Base-by-base conservation (phyloP, 257 asterid species). In the Paulownia fortunei region DNA sequence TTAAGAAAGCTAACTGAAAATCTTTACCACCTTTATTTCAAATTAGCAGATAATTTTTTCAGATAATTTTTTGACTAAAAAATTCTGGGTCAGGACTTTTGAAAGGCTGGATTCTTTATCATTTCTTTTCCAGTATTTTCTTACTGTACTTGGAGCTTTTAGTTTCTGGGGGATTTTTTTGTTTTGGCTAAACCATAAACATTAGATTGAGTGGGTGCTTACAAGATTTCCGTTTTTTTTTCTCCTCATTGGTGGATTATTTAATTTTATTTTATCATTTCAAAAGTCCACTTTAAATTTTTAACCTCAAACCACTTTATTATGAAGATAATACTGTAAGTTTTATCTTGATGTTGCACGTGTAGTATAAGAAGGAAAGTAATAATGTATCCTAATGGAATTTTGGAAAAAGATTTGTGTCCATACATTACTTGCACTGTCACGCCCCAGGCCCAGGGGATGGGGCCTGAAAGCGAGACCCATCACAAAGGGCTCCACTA, bases 101-200 rank as follows among this genome's bases (percentile, higher is more conserved):
- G 66, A 56, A n/a, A n/a, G 23, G 15, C 26, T 37, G 30, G 67
- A 62, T 42, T 39, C 59, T 44, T 76, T 42, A 30, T 41, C 11
- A 42, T 19, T 72, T 64, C 49, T 58, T 32, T 75, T 55, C 56
- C 37, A 63, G 39, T 71, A 36, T 39, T 42, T 62, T 23, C 30
- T 71, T 49, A 32, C 34, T 65, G 59, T 23, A 52, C 34, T 15
- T 11, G 56, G 46, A 52, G 8, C 52, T 13, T 46, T 65, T 56
- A 2, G n/a, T n/a, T n/a, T n/a, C n/a, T n/a, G n/a, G n/a, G n/a
- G n/a, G n/a, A n/a, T n/a, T n/a, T n/a, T n/a, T n/a, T n/a, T n/a
- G n/a, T n/a, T n/a, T n/a, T 61, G 64, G 71, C 18, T 72, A 58
- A 42, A 52, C 19, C 30, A 59, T 49, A 72, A 46, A 70, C 46